Percentiles rank a stretch among this genome's conserved stretches.
phyloP scores from a whole-genome alignment of 2,329 filamentous ascomycete genomes.

The Alternaria ethzedia region DNA sequence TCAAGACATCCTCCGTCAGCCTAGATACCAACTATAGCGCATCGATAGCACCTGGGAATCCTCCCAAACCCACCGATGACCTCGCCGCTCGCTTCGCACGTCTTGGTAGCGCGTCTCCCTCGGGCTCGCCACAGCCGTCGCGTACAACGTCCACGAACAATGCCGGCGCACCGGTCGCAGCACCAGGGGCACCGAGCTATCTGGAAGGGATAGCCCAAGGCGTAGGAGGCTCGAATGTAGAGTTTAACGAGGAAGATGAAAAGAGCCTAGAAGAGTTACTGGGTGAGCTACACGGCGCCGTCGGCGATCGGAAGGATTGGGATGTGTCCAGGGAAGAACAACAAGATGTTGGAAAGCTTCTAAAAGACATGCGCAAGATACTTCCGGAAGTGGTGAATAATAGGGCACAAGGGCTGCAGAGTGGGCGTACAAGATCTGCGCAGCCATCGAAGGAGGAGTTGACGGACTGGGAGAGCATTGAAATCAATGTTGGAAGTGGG shows the following conservation, averaged over 20 bases:
- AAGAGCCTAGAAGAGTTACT: slow-evolving; percentile 56
- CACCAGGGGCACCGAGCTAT: slow-evolving; percentile 44
- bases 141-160: slow-evolving; percentile 26
- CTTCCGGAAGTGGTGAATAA: slow-evolving; percentile 43
- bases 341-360: slow-evolving; percentile 48
- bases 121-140: slow-evolving; percentile 32
- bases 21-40: slow-evolving; percentile 34
- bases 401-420: slow-evolving; percentile 9
- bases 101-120: slow-evolving; percentile 40
- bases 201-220: slow-evolving; percentile 42
- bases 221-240: slow-evolving; percentile 29
- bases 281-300: slow-evolving; percentile 45
- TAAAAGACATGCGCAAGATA: slow-evolving; percentile 51
- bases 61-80: slow-evolving; percentile 34
- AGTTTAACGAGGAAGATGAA: slow-evolving; percentile 51
- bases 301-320: slow-evolving; percentile 47
- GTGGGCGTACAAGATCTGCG: slow-evolving; percentile 1
- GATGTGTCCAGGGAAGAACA: slow-evolving; percentile 50
- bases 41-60: slow-evolving; percentile 19
- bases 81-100: slow-evolving; percentile 48
- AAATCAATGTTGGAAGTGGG: slow-evolving; percentile 37
- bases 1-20: slow-evolving; percentile 53
- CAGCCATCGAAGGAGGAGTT: slow-evolving; percentile 20
- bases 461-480: slow-evolving; percentile 42
- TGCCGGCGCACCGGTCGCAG: slow-evolving; percentile 28